Evolutionary conservation across 2,329 filamentous ascomycete genomes (phyloP).

Genomic region (Venturia effusa): DNA sequence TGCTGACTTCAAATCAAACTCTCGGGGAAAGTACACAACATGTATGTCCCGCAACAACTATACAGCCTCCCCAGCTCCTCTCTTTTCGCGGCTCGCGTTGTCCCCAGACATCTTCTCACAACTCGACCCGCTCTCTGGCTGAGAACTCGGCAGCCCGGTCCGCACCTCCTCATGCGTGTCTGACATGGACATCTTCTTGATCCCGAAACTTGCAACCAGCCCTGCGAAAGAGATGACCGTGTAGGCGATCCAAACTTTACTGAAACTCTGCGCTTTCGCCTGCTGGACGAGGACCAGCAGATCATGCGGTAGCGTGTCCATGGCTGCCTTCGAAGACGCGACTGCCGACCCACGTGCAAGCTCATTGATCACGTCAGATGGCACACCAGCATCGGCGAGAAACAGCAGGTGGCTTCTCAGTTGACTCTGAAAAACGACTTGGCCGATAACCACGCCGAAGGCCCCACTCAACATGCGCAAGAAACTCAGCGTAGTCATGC

Average conservation of each 20-base stretch:
- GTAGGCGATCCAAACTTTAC: conserved; percentile 42
- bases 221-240: conserved; percentile 29
- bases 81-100: not conserved
- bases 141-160: not conserved
- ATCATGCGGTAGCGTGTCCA: conserved; percentile 33
- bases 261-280: conserved; percentile 32
- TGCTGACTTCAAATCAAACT: not conserved
- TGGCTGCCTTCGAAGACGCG: conserved; percentile 42
- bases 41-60: not conserved
- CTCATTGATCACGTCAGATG: conserved; percentile 32
- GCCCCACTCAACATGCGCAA: conserved; percentile 53
- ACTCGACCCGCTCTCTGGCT: not conserved
- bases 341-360: conserved; percentile 23
- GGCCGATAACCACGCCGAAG: conserved; percentile 56
- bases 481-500: conserved; percentile 51
- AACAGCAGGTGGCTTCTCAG: conserved; percentile 47
- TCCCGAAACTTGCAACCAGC: conserved; percentile 22
- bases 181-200: conserved; percentile 21
- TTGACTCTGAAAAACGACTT: conserved; percentile 62
- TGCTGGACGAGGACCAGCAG: conserved; percentile 29
- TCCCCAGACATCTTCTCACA: not conserved
- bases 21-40: not conserved
- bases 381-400: conserved; percentile 35
- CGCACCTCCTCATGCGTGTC: conserved; percentile 11
- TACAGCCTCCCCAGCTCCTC: not conserved